Evolutionary conservation across 768 basidiomycete genomes (phyloP).

Genomic region (Gautieria morchelliformis): DNA sequence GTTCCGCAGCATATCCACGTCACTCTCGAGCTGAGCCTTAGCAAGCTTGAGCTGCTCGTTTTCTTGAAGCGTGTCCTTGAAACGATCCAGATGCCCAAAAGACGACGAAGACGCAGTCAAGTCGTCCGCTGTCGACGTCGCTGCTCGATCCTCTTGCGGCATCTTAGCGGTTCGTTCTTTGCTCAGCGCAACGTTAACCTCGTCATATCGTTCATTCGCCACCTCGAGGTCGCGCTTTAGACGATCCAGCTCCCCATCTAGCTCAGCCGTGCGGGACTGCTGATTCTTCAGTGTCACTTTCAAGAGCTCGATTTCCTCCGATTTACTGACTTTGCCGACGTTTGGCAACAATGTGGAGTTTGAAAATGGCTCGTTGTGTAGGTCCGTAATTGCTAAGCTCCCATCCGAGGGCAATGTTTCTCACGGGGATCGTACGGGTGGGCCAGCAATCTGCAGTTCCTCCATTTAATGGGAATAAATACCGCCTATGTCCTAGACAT

Average conservation of each 20-base stretch:
- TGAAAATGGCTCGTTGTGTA: not conserved
- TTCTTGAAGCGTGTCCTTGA: not conserved
- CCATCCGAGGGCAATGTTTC: not conserved
- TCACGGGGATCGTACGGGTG: conserved; percentile 30
- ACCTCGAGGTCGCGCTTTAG: conserved; percentile 13
- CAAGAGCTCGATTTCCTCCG: conserved; percentile 38
- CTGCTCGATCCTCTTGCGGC: conserved; percentile 23
- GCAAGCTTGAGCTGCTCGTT: not conserved
- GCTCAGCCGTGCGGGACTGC: conserved; percentile 13
- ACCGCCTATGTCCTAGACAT: conserved; percentile 63
- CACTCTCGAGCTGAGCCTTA: conserved; percentile 12
- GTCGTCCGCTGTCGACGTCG: conserved; percentile 27
- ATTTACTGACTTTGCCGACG: conserved; percentile 35
- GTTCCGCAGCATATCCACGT: conserved; percentile 45
- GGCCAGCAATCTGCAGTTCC: conserved; percentile 87
- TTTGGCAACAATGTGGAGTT: conserved; percentile 1
- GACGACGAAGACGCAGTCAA: not conserved
- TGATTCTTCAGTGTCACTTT: conserved; percentile 16
- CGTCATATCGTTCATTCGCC: conserved; percentile 10
- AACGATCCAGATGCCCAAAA: not conserved
- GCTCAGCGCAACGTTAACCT: conserved; percentile 25
- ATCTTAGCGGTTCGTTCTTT: conserved; percentile 20
- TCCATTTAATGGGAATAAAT: conserved; percentile 68
- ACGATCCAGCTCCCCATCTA: conserved; percentile 9
- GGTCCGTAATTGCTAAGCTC: not conserved